Evolutionary conservation across 139 green algal genomes (phyloP), one percentile per base, ranked within the genome.

Genomic region (Tetradesmus obliquus): DNA sequence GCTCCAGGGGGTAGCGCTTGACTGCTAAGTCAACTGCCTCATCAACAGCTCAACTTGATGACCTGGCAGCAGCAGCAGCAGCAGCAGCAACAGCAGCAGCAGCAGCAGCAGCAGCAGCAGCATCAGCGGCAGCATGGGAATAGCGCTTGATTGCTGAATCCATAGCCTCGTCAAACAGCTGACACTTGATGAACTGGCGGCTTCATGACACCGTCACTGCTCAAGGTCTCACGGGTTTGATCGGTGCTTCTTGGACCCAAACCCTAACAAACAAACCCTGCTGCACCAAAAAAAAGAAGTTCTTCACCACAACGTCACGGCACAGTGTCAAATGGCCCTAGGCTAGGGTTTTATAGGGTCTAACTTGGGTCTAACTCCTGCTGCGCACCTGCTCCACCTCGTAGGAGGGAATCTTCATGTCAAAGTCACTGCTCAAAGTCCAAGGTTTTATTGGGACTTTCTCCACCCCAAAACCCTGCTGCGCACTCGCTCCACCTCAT

Each of bases 361-460:
- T 71, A 8, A 19, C 10, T 8, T 19, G 8, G 10, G 8, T 71
- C 8, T 19, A 71, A 8, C 10, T 10, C 60, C 10, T 71, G 60
- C 60, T n/a, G n/a, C n/a, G n/a, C 86, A 92, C 95, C 93, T 97
- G 97, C 83, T 98, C 96, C 24, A 95, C 84, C 88, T 97, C 95
- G 88, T 98, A 98, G 86, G 98, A 98, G 1, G 96, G 97, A 88
- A 98, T 98, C 10, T 71, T 8, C 60, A 71, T 71, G 60, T 71
- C n/a, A n/a, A n/a, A n/a, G n/a, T n/a, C n/a, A n/a, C n/a, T n/a
- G n/a, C n/a, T n/a, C n/a, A n/a, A n/a, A n/a, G n/a, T n/a, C n/a
- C n/a, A n/a, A n/a, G n/a, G n/a, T n/a, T n/a, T n/a, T n/a, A n/a
- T n/a, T n/a, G n/a, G n/a, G n/a, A n/a, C n/a, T n/a, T n/a, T n/a